phyloP scores from a whole-genome alignment of 139 green algal species.

The Chlamydomonas incerta region DNA sequence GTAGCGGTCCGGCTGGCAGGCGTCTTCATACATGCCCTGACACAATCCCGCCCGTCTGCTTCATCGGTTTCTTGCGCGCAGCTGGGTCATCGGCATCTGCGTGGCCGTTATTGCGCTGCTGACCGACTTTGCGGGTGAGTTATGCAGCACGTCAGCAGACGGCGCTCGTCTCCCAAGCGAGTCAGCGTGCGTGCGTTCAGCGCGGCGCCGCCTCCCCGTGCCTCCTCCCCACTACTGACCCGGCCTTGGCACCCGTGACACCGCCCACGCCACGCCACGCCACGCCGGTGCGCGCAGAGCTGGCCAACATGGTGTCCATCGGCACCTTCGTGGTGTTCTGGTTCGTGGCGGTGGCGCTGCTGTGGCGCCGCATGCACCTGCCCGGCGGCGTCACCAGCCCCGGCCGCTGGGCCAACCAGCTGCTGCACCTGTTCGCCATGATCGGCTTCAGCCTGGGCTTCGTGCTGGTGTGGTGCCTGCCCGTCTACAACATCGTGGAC shows the following conservation, averaged over 20 bases:
- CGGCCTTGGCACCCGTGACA: too few relatives aligned
- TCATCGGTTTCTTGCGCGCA: background rate
- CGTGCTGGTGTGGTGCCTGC: constrained; percentile 37
- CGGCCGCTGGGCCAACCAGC: background rate
- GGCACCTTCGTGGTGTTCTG: constrained; percentile 80
- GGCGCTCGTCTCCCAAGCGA: too few relatives aligned
- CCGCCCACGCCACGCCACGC: too few relatives aligned
- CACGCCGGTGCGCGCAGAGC: constrained; percentile 8
- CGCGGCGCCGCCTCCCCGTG: too few relatives aligned
- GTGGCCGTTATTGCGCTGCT: constrained; percentile 46
- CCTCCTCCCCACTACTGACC: too few relatives aligned
- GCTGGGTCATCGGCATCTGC: constrained; percentile 53
- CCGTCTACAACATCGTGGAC: constrained; percentile 32
- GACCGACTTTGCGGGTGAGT: constrained; percentile 48
- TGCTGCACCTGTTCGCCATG: constrained; percentile 11
- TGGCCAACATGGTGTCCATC: constrained; percentile 80
- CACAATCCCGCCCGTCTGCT: too few relatives aligned
- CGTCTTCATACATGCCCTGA: too few relatives aligned
- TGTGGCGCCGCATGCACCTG: constrained; percentile 49
- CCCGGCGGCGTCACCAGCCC: background rate
- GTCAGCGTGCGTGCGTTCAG: too few relatives aligned
- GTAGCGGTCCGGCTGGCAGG: too few relatives aligned
- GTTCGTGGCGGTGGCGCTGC: constrained; percentile 64
- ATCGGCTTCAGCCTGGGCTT: constrained; percentile 45
- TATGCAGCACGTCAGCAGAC: too few relatives aligned